Evolutionary conservation across 306 rosid species (phyloP).

Genomic region (Acacia crassicarpa): DNA sequence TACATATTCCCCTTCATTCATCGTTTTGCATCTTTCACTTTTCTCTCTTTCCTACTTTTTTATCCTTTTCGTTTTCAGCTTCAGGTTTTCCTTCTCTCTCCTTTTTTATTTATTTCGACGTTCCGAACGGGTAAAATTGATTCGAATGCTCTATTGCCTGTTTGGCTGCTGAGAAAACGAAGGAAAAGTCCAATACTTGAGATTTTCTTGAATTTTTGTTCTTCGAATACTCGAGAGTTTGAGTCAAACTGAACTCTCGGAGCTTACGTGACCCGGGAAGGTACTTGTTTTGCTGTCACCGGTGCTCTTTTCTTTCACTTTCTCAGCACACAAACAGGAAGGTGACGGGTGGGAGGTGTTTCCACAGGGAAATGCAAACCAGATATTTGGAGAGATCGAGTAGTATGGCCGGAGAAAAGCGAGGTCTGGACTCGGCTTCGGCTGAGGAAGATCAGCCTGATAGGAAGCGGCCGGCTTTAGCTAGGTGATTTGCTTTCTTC

Average conservation of each 20-base stretch:
- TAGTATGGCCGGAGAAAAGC: slow-evolving; percentile 64
- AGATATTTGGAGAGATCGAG: slow-evolving; percentile 70
- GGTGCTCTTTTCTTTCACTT: slow-evolving; percentile 40
- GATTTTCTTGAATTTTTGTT: background rate
- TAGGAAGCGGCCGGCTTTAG: slow-evolving; percentile 83
- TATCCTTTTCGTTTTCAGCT: slow-evolving; percentile 22
- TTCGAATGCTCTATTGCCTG: slow-evolving; percentile 8
- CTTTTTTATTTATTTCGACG: background rate
- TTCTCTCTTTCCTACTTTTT: slow-evolving; percentile 23
- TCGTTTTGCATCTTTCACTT: background rate
- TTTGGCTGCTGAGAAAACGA: slow-evolving; percentile 54
- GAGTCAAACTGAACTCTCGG: slow-evolving; percentile 19
- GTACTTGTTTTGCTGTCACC: background rate
- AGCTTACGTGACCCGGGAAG: slow-evolving; percentile 2
- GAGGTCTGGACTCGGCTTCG: slow-evolving; percentile 62
- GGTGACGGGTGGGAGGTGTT: slow-evolving; percentile 2
- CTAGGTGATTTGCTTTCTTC: slow-evolving; percentile 46
- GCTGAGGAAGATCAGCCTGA: slow-evolving; percentile 73
- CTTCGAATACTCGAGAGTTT: background rate
- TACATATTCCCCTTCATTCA: slow-evolving; percentile 15
- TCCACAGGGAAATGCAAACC: slow-evolving; percentile 50
- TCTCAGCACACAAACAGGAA: slow-evolving; percentile 42
- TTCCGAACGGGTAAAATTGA: slow-evolving; percentile 16
- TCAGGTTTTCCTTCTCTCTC: background rate
- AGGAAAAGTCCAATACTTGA: slow-evolving; percentile 17